phyloP scores from a whole-genome alignment of 23 red algal genomes.

The Gracilaria vermiculophylla region DNA sequence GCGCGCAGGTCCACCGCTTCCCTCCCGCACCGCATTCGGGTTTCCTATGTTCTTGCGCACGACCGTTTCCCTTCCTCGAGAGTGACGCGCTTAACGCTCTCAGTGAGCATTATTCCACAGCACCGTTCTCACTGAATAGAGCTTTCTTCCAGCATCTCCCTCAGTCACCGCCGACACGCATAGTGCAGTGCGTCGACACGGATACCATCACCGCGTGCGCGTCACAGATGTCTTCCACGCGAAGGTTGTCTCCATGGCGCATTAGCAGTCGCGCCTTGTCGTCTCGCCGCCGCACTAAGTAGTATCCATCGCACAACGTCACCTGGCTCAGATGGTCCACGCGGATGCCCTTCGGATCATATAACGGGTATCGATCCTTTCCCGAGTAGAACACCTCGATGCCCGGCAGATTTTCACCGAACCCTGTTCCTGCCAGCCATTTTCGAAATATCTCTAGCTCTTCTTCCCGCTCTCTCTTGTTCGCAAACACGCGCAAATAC shows the following conservation, averaged over 20 bases:
- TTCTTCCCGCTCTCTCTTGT: not conserved
- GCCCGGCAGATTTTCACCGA: constrained; percentile 11
- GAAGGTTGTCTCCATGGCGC: not conserved
- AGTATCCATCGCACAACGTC: constrained; percentile 12
- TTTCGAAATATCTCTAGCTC: not conserved
- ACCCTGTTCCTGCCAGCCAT: not conserved
- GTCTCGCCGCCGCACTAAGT: constrained; percentile 3
- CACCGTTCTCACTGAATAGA: no score
- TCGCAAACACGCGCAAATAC: not conserved
- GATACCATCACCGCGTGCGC: not conserved
- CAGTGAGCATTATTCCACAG: no score
- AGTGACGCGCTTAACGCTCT: no score
- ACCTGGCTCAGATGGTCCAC: not conserved
- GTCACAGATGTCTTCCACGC: not conserved
- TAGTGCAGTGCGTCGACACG: not conserved
- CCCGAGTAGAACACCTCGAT: constrained; percentile 3
- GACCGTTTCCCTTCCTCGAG: no score
- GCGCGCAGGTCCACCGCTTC: no score
- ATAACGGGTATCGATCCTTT: constrained; percentile 5
- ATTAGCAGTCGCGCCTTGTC: not conserved
- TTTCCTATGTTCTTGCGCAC: no score
- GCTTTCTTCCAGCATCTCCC: no score
- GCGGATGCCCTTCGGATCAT: constrained; percentile 7
- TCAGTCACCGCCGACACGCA: constrained; percentile 12
- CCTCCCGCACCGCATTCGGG: no score